phyloP scores from a whole-genome alignment of 2,329 filamentous ascomycete genomes.

The Myriosclerotinia scirpicola region DNA sequence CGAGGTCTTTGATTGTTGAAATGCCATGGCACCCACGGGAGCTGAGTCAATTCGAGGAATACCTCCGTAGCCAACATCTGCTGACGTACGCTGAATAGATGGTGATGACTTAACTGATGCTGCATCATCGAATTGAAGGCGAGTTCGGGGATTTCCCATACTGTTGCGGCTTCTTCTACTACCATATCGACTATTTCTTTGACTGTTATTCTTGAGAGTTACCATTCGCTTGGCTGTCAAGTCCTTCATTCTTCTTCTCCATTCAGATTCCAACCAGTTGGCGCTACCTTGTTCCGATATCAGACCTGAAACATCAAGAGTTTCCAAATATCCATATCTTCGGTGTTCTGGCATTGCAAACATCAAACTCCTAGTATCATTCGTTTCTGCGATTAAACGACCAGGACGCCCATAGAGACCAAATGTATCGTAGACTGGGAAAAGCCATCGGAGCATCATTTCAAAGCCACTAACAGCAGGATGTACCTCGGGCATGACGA shows the following conservation, averaged over 20 bases:
- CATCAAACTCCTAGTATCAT: conserved; percentile 90
- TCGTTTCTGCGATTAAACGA: conserved; percentile 80
- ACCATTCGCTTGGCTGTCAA: conserved; percentile 78
- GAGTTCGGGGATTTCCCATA: conserved; percentile 49
- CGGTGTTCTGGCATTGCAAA: conserved; percentile 93
- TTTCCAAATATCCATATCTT: conserved; percentile 87
- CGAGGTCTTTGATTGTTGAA: conserved; percentile 26
- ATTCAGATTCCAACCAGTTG: conserved; percentile 81
- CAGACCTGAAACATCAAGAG: conserved; percentile 77
- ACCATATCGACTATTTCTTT: conserved; percentile 48
- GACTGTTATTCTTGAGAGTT: conserved; percentile 50
- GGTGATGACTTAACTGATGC: conserved; percentile 53
- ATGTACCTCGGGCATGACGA: conserved; percentile 93
- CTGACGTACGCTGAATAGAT: conserved; percentile 41
- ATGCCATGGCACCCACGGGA: conserved; percentile 44
- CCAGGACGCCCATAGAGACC: conserved; percentile 86
- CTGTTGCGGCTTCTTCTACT: conserved; percentile 59
- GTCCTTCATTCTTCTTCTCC: conserved; percentile 87
- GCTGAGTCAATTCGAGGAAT: conserved; percentile 52
- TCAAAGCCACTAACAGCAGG: conserved; percentile 93
- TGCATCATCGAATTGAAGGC: conserved; percentile 58
- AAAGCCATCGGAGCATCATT: conserved; percentile 88
- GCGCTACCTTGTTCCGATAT: conserved; percentile 76
- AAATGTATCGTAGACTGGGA: conserved; percentile 93
- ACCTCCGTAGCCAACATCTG: conserved; percentile 23